Evolutionary conservation across 2,329 filamentous ascomycete genomes (phyloP).

Genomic region (Knoxdaviesia proteae): DNA sequence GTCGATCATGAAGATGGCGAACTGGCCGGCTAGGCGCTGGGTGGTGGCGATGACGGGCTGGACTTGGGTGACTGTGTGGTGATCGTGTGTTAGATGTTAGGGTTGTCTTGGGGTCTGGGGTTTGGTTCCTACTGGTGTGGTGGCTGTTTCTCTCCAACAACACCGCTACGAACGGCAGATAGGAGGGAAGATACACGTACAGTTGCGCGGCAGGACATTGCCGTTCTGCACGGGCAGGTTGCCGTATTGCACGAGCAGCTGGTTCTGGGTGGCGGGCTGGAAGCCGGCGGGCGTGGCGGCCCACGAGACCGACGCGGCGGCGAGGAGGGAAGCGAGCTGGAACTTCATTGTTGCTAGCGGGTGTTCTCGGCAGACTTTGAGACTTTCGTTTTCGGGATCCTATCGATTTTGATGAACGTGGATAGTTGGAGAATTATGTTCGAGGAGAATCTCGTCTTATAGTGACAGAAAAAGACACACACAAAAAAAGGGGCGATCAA

Average conservation of each 20-base stretch:
- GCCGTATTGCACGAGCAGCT: slow-evolving; percentile 19
- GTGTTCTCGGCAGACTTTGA: slow-evolving; percentile 1
- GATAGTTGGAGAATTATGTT: slow-evolving; percentile 5
- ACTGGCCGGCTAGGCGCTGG: slow-evolving; percentile 17
- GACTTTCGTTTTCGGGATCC: not conserved
- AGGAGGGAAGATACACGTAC: slow-evolving; percentile 9
- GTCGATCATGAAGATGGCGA: slow-evolving; percentile 21
- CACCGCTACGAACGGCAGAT: too few relatives aligned
- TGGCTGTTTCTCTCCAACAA: not conserved
- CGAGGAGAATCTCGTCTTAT: not conserved
- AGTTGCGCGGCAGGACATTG: slow-evolving; percentile 15
- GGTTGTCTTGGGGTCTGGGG: not conserved
- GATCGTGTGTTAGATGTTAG: not conserved
- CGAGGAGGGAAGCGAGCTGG: slow-evolving; percentile 8
- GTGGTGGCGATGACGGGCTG: slow-evolving; percentile 16
- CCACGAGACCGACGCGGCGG: slow-evolving; percentile 13
- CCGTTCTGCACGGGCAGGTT: slow-evolving; percentile 16
- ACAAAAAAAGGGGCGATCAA: slow-evolving; percentile 1
- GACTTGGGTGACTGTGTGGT: slow-evolving; percentile 12
- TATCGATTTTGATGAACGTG: slow-evolving; percentile 1
- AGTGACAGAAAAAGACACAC: not conserved
- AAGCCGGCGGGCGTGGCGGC: slow-evolving; percentile 21
- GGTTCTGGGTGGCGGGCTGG: slow-evolving; percentile 14
- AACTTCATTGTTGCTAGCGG: slow-evolving; percentile 11
- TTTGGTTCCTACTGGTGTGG: not conserved